Percentiles rank a stretch among this genome's conserved stretches.
These are phyloP conservation scores for Hyparrhenia diplandra DNA, from an alignment of 176 grass and related monocot species.

Conservation along the genomic window DNA sequence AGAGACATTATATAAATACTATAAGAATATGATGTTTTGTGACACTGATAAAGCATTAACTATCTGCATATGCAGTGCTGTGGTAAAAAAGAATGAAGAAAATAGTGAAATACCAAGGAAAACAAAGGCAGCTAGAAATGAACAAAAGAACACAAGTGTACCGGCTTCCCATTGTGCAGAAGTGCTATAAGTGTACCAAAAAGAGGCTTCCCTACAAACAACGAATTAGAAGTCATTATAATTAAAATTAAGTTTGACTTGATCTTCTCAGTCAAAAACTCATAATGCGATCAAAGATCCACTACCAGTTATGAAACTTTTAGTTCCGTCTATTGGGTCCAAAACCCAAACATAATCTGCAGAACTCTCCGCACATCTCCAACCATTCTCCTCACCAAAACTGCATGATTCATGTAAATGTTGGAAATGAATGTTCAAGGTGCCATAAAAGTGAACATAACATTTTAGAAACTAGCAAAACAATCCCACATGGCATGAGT, in stretches of 20 bases:
- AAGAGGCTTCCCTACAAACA: slow-evolving; percentile 77
- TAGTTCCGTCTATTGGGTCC: slow-evolving; percentile 93
- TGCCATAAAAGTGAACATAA: background rate
- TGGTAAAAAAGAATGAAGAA: background rate
- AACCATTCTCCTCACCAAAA: slow-evolving; percentile 90
- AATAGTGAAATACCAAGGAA: slow-evolving; percentile 2
- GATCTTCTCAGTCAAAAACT: background rate
- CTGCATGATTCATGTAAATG: slow-evolving; percentile 27
- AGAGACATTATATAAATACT: background rate
- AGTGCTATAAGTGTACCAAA: slow-evolving; percentile 89
- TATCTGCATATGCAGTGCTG: background rate
- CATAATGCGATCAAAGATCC: background rate
- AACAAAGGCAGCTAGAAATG: background rate
- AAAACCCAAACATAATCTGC: slow-evolving; percentile 93
- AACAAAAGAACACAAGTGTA: slow-evolving; percentile 32
- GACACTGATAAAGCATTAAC: background rate
- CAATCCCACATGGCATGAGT: slow-evolving; percentile 66
- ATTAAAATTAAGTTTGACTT: background rate
- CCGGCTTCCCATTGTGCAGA: slow-evolving; percentile 73
- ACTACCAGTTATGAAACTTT: slow-evolving; percentile 90
- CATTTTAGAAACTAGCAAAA: background rate
- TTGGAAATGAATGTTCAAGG: background rate
- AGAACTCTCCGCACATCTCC: slow-evolving; percentile 56
- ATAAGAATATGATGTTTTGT: background rate
- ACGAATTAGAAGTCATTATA: slow-evolving; percentile 3